Conservation (phyloP, 2,329 filamentous ascomycete species). For the Alternaria dauci region DNA sequence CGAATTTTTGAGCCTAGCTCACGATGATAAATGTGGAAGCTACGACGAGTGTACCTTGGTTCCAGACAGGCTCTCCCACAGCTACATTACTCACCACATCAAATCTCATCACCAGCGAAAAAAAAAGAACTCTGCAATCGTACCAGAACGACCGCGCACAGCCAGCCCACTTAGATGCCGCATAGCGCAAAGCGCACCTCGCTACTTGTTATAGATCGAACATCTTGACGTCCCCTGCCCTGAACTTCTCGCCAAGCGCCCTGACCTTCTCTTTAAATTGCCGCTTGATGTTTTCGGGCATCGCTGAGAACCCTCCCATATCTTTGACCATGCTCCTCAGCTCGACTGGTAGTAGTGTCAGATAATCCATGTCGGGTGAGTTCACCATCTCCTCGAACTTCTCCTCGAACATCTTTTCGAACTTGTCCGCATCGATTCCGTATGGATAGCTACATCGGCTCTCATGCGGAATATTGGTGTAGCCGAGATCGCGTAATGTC, state of each 20-base stretch:
- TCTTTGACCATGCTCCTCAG: background rate
- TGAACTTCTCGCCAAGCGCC: background rate
- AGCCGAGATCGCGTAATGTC: conserved; percentile 14
- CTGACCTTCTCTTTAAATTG: background rate
- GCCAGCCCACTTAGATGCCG: background rate
- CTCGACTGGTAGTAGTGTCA: background rate
- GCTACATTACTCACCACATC: background rate
- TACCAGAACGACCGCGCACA: background rate
- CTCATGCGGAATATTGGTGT: conserved; percentile 6
- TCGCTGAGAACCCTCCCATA: background rate
- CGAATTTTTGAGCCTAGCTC: background rate
- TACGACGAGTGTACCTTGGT: background rate
- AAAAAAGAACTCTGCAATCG: background rate
- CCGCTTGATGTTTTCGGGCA: background rate
- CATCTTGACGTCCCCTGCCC: background rate
- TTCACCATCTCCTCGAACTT: background rate
- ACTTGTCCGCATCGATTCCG: background rate
- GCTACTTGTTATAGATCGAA: background rate
- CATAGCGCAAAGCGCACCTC: background rate
- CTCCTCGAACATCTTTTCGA: background rate
- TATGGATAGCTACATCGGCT: background rate
- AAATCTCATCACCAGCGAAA: background rate
- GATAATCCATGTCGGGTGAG: background rate
- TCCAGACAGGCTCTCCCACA: background rate
- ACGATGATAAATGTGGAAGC: background rate